These are phyloP conservation scores for Alternaria hordeiaustralica DNA, from an alignment of 2,329 filamentous ascomycete species.

Conservation along the genomic window DNA sequence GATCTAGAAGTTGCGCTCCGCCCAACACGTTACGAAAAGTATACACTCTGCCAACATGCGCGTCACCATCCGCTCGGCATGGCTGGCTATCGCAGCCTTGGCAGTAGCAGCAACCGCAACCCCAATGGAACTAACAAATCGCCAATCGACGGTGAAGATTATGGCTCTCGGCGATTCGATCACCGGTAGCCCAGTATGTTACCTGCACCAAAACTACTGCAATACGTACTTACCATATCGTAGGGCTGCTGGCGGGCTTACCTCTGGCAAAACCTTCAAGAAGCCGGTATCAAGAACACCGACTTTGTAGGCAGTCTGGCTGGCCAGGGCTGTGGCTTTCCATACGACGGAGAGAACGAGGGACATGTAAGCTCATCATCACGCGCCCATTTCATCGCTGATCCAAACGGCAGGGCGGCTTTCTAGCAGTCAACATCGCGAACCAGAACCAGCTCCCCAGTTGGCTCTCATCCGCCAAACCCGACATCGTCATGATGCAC, in stretches of 20 bases:
- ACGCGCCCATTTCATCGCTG: not conserved
- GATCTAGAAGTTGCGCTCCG: not conserved
- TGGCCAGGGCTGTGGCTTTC: slow-evolving; percentile 47
- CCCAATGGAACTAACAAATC: slow-evolving; percentile 5
- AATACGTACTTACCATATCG: slow-evolving; percentile 8
- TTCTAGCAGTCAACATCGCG: slow-evolving; percentile 44
- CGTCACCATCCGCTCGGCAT: not conserved
- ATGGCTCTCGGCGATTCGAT: slow-evolving; percentile 38
- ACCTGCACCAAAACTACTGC: not conserved
- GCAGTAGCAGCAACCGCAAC: not conserved
- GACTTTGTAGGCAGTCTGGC: slow-evolving; percentile 41
- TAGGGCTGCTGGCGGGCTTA: slow-evolving; percentile 38
- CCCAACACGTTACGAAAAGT: not conserved
- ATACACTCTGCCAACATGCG: not conserved
- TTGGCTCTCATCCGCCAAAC: slow-evolving; percentile 47
- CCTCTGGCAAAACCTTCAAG: slow-evolving; percentile 34
- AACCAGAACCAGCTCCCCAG: slow-evolving; percentile 45
- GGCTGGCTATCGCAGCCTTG: not conserved
- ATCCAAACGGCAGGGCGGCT: slow-evolving; percentile 6
- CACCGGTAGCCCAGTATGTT: slow-evolving; percentile 22
- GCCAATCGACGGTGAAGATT: slow-evolving; percentile 25
- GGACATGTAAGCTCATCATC: slow-evolving; percentile 40
- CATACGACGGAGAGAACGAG: slow-evolving; percentile 53
- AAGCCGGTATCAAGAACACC: slow-evolving; percentile 26
- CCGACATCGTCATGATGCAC: slow-evolving; percentile 54